Base-by-base conservation (phyloP, 177 flowering plant genomes). In the Vitis hybrid region DNA sequence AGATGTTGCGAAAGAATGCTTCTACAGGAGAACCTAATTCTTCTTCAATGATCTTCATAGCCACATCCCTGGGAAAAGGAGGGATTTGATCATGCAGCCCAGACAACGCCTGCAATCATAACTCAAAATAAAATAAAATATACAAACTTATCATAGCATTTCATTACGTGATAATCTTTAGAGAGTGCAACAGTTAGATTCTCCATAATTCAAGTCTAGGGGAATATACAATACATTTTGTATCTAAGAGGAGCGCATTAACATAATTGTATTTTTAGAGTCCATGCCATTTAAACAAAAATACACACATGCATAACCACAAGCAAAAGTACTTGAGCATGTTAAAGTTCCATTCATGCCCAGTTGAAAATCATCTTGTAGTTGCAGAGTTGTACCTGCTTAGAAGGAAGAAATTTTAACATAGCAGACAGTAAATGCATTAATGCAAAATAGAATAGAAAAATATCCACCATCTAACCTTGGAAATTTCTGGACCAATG, bases 71-170 rank as follows among this genome's bases (percentile, higher is more conserved):
- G 70, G 98, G 91, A 74, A 95, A 95, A 68, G 99, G 96, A 75
- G 97, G 98, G 52, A 93, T 89, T 82, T 83, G 93, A 73, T 95
- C 98, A 78, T 95, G 92, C 75, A 95, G 86, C 77, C 84, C 98
- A 75, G 94, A 89, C 51, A 95, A 79, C 63, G 91, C 99, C 99
- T 93, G 90, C 83, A 86, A 85, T 84, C 69, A 82, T 20, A 76
- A 76, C 31, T 55, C 53, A 62, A 52, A 65, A 33, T 10, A 63
- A 63, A 61, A 26, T 73, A 52, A 65, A 69, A 70, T 20, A 58
- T 15, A 55, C 7, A 62, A 53, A 20, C 19, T 51, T 53, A 60
- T 53, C 15, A 26, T 19, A 65, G 65, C 33, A 60, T 6, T 19
- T 61, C 65, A 51, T n/a, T 18, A 7, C 1, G 26, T n/a, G 12